Conservation (phyloP, 2,329 filamentous ascomycete genomes). For the Fusarium lateritium region DNA sequence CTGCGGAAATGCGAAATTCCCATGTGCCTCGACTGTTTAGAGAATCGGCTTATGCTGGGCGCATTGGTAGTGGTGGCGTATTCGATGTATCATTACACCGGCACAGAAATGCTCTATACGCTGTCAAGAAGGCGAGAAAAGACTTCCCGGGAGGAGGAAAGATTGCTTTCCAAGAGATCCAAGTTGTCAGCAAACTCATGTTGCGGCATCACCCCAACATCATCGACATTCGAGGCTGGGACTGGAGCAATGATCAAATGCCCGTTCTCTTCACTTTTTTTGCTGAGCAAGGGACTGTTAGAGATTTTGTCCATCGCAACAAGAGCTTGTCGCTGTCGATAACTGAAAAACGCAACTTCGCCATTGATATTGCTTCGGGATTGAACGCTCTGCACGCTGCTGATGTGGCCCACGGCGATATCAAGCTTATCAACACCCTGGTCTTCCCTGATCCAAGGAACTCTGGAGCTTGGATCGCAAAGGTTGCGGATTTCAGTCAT, state of each 20-base stretch:
- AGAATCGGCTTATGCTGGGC: not conserved
- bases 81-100: not conserved
- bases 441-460: not conserved
- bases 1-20: not conserved
- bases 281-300: not conserved
- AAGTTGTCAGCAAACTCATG: not conserved
- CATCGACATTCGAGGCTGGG: not conserved
- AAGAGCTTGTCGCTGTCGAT: not conserved
- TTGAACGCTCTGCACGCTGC: not conserved
- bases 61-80: not conserved
- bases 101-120: not conserved
- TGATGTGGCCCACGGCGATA: not conserved
- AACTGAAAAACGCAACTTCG: not conserved
- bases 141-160: not conserved
- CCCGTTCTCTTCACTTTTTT: not conserved
- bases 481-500: not conserved
- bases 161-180: not conserved
- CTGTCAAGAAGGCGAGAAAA: not conserved
- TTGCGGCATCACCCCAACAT: not conserved
- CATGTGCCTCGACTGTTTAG: not conserved
- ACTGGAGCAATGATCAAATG: not conserved
- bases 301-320: not conserved
- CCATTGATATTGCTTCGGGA: not conserved
- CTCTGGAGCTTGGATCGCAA: not conserved
- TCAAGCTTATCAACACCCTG: not conserved